Base-by-base conservation (phyloP, 2,329 filamentous ascomycete genomes). In the Stachybotrys chlorohalonatus region DNA sequence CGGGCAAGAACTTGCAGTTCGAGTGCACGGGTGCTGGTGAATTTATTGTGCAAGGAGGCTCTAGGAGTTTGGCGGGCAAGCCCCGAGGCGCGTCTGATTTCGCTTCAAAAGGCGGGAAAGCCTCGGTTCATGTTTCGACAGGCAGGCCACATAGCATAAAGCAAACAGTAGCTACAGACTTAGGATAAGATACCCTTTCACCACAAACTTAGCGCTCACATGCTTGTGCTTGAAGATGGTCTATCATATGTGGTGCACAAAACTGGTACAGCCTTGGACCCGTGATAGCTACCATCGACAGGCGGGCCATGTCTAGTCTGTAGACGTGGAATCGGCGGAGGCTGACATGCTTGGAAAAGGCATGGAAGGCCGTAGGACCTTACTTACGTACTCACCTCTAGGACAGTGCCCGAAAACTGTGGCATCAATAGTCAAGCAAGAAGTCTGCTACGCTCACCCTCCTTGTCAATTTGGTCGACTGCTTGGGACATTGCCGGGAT, bases 11-110 rank as follows among this genome's bases (percentile, higher is more conserved):
- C 54, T 57, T 52, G 54, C 8, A 42, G 13, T 13, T 13, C 36
- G 36, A 42, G 36, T 42, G 36, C 13, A 13, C 36, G 6, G 6
- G 36, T 13, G 13, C 13, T 13, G 36, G 55, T 57, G 52, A 45
- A 11, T 45, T n/a, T 11, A 45, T 45, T 5, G 39, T 57, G 62
- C 58, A 53, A 56, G 55, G 55, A 59, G 58, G 64, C 62, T 66
- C 64, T 62, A 59, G 64, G 60, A 65, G 66, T 61, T 62, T 55
- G 36, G 54, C 64, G 60, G 64, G 63, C 62, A 61, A 66, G 64
- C 57, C 66, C 62, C 63, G 53, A 47, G 52, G n/a, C 39, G 5
- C 39, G 5, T 13, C 7, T n/a, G 9, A 47, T 47, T 47, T 47
- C 46, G 46, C 46, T 47, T 47, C 46, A 24, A 16, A 11, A 47